phyloP scores from a whole-genome alignment of 2,329 filamentous ascomycete genomes.

The Pyricularia grisea region DNA sequence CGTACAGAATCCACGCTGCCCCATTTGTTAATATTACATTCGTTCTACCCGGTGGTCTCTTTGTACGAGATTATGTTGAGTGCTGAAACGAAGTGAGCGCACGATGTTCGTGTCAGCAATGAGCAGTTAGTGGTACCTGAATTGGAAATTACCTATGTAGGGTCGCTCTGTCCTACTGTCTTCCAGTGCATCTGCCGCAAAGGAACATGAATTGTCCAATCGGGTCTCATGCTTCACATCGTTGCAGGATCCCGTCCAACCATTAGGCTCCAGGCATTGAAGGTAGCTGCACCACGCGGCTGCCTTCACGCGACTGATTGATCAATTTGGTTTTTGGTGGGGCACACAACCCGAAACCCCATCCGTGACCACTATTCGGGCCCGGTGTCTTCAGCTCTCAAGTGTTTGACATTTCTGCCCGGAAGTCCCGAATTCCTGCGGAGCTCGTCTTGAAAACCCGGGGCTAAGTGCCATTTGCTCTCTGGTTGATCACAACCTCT shows the following conservation, averaged over 20 bases:
- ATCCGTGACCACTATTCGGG: not conserved
- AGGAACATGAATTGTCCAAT: not conserved
- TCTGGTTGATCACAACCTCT: not conserved
- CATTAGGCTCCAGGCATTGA: not conserved
- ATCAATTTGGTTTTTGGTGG: not conserved
- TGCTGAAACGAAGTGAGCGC: not conserved
- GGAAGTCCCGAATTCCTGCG: not conserved
- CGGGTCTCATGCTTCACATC: not conserved
- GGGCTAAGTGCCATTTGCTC: not conserved
- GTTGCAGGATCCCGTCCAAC: not conserved
- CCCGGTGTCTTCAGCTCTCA: not conserved
- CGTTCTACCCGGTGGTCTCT: not conserved
- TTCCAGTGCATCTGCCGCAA: not conserved
- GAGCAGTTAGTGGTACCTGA: not conserved
- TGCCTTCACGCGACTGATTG: not conserved
- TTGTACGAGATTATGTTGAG: not conserved
- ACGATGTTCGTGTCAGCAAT: not conserved
- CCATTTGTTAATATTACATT: not conserved
- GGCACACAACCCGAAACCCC: not conserved
- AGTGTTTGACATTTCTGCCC: not conserved
- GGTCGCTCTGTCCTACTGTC: not conserved
- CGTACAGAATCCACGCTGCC: not conserved
- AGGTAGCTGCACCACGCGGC: not conserved
- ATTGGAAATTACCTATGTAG: not conserved
- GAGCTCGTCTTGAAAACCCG: not conserved